Evolutionary conservation across 371 early-diverging fungal species (phyloP).

Genomic region (Mucor racemosus): DNA sequence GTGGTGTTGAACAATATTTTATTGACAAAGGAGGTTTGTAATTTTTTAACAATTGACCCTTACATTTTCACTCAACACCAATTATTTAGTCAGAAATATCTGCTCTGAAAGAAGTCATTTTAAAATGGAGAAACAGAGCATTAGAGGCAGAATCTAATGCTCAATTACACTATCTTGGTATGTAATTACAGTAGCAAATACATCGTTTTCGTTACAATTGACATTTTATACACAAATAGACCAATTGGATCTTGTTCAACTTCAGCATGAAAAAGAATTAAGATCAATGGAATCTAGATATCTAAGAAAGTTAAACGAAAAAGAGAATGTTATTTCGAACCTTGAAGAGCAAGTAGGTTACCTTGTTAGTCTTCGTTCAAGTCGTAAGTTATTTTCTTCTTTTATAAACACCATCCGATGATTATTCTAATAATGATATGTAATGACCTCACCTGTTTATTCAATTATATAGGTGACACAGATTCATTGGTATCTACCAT

Average conservation of each 20-base stretch:
- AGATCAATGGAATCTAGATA: constrained; percentile 23
- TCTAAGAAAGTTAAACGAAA: constrained; percentile 17
- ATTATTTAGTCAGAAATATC: constrained; percentile 28
- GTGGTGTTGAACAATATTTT: constrained; percentile 20
- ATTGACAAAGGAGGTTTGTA: constrained; percentile 33
- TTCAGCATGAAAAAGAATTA: constrained; percentile 16
- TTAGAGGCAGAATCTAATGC: constrained; percentile 15
- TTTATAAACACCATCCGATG: background rate
- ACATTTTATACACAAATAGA: constrained; percentile 8
- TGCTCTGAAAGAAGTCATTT: constrained; percentile 27
- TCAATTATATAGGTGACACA: constrained; percentile 7
- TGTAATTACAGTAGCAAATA: background rate
- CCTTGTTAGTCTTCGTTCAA: constrained; percentile 1
- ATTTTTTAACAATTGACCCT: background rate
- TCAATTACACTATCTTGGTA: constrained; percentile 16
- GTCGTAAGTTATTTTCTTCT: constrained; percentile 4
- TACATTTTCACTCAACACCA: background rate
- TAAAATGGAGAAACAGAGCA: constrained; percentile 26
- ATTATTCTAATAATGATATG: background rate
- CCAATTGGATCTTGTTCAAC: constrained; percentile 18
- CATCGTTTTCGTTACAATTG: constrained; percentile 7
- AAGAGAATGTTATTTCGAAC: constrained; percentile 19
- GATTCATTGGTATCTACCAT: constrained; percentile 17
- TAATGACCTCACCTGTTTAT: constrained; percentile 14
- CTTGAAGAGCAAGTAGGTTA: constrained; percentile 25